Conservation (phyloP, 2,329 filamentous ascomycete species). For the Phialocephala subalpina region DNA sequence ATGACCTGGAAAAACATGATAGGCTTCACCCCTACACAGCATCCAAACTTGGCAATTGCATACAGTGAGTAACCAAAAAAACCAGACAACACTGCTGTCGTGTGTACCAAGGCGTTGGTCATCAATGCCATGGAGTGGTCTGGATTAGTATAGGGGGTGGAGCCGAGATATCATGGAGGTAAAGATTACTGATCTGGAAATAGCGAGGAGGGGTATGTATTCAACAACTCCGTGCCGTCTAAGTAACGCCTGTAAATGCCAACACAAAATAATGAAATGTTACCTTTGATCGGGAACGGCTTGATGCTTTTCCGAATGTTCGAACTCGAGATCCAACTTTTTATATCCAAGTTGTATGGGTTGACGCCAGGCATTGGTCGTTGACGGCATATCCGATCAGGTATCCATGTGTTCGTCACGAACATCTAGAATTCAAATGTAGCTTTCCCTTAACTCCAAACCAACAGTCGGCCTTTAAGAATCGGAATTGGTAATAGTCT, state of each 20-base stretch:
- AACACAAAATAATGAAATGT: background rate
- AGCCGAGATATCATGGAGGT: no score
- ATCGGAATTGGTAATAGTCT: background rate
- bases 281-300: background rate
- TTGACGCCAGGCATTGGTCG: no score
- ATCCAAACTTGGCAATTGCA: background rate
- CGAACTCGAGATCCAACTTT: no score
- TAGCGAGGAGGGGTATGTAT: background rate
- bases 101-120: background rate
- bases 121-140: background rate
- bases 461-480: background rate
- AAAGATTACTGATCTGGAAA: background rate
- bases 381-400: background rate
- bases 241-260: background rate
- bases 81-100: background rate
- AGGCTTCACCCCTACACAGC: background rate
- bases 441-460: background rate
- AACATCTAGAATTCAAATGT: background rate
- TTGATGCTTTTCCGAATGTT: no score
- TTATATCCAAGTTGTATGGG: no score
- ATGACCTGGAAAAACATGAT: background rate
- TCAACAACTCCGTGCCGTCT: background rate
- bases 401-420: background rate
- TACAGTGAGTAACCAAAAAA: background rate
- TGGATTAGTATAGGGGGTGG: no score